These are phyloP conservation scores for Tetrahymena elliotti DNA, from an alignment of 73 alveolate species.

Conservation along the genomic window DNA sequence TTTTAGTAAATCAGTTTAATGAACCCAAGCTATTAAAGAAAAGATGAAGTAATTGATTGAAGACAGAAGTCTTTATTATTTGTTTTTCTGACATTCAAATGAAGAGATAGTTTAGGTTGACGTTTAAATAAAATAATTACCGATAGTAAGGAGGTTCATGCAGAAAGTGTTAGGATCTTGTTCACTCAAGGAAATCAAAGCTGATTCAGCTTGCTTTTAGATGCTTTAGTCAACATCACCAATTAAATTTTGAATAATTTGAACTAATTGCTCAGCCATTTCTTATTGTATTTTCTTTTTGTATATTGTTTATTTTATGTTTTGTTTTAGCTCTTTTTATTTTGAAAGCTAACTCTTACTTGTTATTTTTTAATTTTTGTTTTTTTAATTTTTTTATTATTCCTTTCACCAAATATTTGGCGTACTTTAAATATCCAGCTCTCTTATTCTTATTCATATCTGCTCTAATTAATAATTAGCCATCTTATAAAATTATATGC, in stretches of 20 bases:
- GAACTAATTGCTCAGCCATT: constrained; percentile 1
- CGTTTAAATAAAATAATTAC: neutral
- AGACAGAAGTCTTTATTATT: too few relatives aligned
- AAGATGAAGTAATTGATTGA: neutral
- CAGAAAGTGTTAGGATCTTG: neutral
- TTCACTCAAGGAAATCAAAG: neutral
- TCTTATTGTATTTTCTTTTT: neutral
- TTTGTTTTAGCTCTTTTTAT: neutral
- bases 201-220: neutral
- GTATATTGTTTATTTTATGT: neutral
- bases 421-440: neutral
- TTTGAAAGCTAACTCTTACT: neutral
- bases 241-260: neutral
- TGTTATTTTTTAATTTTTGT: neutral
- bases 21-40: neutral
- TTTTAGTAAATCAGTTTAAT: neutral
- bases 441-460: neutral
- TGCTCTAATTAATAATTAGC: neutral
- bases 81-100: neutral
- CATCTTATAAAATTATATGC: neutral
- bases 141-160: neutral
- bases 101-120: neutral
- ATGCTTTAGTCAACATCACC: neutral
- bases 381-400: neutral
- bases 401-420: neutral